Evolutionary conservation across 805 yeast genomes (phyloP), one percentile per base, ranked within the genome.

Genomic region (Wickerhamomyces canadensis): DNA sequence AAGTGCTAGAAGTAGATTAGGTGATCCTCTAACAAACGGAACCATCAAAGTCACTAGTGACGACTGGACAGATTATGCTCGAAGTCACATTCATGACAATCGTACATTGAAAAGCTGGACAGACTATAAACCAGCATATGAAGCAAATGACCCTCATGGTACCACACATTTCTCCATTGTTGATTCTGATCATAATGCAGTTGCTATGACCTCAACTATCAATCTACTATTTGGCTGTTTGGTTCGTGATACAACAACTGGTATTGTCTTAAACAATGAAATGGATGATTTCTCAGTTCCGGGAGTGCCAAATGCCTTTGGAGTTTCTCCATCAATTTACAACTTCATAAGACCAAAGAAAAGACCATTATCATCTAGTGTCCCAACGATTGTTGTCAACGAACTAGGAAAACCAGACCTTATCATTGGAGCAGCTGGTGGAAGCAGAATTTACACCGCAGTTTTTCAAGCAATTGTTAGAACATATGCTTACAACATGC

Each of bases 281-380:
- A 89, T 91, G 96, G 97, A 91, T 59, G 98, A 91, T 56, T 91
- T 91, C 53, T 82, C 95, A 8, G 67, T 75, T 23, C 88, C 93
- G 1, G 67, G 73, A 13, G 63, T 70, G 7, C 66, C 73, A 14
- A 91, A 91, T 58, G 81, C 87, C 13, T 91, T 88, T 60, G 83
- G 80, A 19, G 70, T 91, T 34, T 73, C 76, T 9, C 95, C 98
- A 0, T 85, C 96, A 0, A 64, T 76, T 15, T 84, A 72, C 66
- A 91, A 91, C 58, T 84, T 75, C 52, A 74, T 88, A 19, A 70
- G 66, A 32, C 94, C 96, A 0, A 70, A 61, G 41, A 84, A 81
- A 49, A 68, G 98, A 43, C 98, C 98, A 2, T 65, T 91, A 30
- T 83, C 94, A 5, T 85, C 95, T 3, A 75, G 83, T 24, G 73